phyloP scores from a whole-genome alignment of 352 stramenopile species.

The Globisporangium camurandrum region DNA sequence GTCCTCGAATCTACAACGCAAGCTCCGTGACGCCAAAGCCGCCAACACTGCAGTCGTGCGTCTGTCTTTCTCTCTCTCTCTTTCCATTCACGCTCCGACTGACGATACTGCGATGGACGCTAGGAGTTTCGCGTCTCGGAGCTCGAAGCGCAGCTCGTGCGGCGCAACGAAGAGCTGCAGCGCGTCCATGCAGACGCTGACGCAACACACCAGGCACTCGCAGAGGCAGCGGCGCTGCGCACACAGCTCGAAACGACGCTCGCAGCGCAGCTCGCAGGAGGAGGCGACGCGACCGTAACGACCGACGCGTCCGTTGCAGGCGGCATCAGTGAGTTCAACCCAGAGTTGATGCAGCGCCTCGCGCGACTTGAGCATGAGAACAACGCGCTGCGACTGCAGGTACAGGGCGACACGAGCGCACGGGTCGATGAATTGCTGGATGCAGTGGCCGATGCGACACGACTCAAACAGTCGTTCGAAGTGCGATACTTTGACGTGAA shows the following conservation, averaged over 20 bases:
- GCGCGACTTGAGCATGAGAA: constrained; percentile 56
- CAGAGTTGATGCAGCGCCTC: constrained; percentile 59
- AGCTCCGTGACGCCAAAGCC: constrained; percentile 61
- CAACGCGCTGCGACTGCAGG: constrained; percentile 29
- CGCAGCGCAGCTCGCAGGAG: constrained; percentile 14
- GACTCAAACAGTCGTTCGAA: constrained; percentile 71
- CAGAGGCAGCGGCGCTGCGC: constrained; percentile 33
- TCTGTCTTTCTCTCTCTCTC: not conserved
- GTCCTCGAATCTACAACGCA: constrained; percentile 40
- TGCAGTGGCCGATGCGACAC: constrained; percentile 40
- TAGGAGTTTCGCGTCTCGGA: constrained; percentile 65
- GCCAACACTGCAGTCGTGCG: constrained; percentile 52
- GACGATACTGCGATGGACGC: not conserved
- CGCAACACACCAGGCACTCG: constrained; percentile 18
- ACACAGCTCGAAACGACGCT: constrained; percentile 43
- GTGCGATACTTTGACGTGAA: constrained; percentile 38
- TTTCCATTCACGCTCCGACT: not conserved
- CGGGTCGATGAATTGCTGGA: constrained; percentile 50
- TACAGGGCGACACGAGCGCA: constrained; percentile 44
- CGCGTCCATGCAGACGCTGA: constrained; percentile 23
- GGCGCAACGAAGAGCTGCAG: constrained; percentile 24
- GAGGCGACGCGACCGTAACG: not conserved
- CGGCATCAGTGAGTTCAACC: constrained; percentile 59
- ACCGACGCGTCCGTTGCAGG: constrained; percentile 9
- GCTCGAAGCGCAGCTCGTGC: constrained; percentile 28